Conservation (phyloP, 257 asterid genomes). For the Thymus mandschuricus region DNA sequence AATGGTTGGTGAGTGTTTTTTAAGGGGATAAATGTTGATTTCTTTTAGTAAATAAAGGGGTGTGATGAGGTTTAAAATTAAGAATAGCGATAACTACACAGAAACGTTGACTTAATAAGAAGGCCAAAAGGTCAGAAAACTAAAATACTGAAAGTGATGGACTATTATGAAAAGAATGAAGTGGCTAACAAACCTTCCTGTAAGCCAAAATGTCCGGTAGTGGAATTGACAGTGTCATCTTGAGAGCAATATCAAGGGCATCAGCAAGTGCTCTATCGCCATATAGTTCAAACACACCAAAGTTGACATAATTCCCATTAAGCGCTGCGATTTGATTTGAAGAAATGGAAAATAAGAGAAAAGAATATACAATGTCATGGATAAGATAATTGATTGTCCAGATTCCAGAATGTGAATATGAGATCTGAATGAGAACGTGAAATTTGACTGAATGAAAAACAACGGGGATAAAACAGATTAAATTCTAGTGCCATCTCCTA, state of each 20-base stretch:
- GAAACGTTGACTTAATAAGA: background rate
- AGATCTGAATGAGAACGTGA: constrained; percentile 7
- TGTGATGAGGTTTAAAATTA: too few species aligned
- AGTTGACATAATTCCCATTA: constrained; percentile 94
- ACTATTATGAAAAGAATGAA: constrained; percentile 23
- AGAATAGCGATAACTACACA: background rate
- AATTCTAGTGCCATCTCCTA: constrained; percentile 11
- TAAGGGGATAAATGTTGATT: too few species aligned
- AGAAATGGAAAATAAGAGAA: constrained; percentile 26
- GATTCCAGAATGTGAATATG: background rate
- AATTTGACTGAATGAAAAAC: constrained; percentile 10
- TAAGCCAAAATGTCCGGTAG: constrained; percentile 87
- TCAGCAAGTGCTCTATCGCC: constrained; percentile 99
- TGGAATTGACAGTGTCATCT: constrained; percentile 87
- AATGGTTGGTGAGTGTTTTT: too few species aligned
- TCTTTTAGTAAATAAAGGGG: too few species aligned
- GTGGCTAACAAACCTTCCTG: constrained; percentile 71
- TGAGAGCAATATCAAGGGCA: constrained; percentile 88
- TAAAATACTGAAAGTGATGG: background rate
- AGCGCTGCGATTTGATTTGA: constrained; percentile 57
- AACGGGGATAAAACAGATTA: constrained; percentile 3
- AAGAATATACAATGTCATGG: constrained; percentile 9
- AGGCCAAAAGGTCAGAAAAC: constrained; percentile 3
- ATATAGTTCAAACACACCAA: constrained; percentile 96
- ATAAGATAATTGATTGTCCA: background rate